Evolutionary conservation across 1,139 yeast genomes (phyloP).

Genomic region (Geotrichum bryndzae): DNA sequence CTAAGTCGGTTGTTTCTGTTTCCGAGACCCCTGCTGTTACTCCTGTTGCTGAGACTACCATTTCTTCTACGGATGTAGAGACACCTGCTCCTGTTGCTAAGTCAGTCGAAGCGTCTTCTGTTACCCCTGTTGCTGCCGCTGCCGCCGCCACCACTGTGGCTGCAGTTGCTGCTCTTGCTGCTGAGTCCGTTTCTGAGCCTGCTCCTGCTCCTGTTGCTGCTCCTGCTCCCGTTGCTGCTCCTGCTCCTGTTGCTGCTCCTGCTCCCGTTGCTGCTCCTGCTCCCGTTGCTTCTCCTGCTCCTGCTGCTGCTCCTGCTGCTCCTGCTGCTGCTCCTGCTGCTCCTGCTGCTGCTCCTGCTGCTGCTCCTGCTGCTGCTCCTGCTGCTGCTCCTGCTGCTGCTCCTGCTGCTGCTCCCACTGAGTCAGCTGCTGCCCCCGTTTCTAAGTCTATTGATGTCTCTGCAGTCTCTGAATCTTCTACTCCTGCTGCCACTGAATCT

Average conservation of each 20-base stretch:
- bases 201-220: neutral
- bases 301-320: neutral
- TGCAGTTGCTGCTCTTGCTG: neutral
- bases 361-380: neutral
- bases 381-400: conserved; percentile 1
- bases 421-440: neutral
- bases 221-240: neutral
- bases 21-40: neutral
- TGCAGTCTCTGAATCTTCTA: neutral
- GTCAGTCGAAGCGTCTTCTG: neutral
- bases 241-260: conserved; percentile 1
- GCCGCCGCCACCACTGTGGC: neutral
- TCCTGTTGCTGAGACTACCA: neutral
- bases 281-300: neutral
- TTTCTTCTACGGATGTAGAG: neutral
- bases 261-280: neutral
- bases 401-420: neutral
- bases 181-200: neutral
- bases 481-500: neutral
- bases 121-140: neutral
- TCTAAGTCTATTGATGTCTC: neutral
- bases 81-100: neutral
- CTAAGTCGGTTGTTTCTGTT: neutral
- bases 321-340: too few species aligned
- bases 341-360: neutral